Evolutionary conservation across 805 yeast species (phyloP).

Genomic region (Millerozyma miso): DNA sequence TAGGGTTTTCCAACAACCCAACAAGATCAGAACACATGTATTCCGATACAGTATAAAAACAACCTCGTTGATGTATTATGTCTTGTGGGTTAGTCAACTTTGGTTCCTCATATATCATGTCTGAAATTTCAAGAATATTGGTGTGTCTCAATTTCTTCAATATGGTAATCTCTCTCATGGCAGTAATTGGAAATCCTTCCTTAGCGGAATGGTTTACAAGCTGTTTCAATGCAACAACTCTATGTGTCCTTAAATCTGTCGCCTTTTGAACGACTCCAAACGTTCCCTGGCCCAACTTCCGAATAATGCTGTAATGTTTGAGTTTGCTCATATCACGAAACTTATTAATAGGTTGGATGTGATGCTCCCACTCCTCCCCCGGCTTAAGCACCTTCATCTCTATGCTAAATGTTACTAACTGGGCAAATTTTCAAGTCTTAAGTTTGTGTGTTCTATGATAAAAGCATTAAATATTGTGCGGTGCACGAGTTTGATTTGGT

Average conservation of each 20-base stretch:
- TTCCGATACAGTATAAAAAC: conserved; percentile 84
- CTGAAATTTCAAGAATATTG: conserved; percentile 73
- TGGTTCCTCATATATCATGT: conserved; percentile 56
- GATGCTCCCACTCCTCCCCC: neutral
- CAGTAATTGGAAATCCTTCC: conserved; percentile 90
- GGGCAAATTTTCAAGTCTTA: neutral
- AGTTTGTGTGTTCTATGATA: too few relatives aligned
- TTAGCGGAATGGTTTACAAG: conserved; percentile 72
- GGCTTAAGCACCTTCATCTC: conserved; percentile 3
- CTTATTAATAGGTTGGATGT: conserved; percentile 14
- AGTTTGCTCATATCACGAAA: conserved; percentile 31
- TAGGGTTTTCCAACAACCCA: conserved; percentile 81
- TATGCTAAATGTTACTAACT: conserved; percentile 1
- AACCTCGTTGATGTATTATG: conserved; percentile 33
- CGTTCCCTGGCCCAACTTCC: conserved; percentile 42
- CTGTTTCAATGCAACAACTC: conserved; percentile 82
- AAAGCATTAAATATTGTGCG: too few relatives aligned
- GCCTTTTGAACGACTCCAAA: conserved; percentile 83
- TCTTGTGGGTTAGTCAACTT: conserved; percentile 30
- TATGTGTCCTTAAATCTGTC: conserved; percentile 44
- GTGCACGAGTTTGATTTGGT: too few relatives aligned
- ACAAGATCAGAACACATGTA: conserved; percentile 91
- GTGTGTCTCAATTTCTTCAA: conserved; percentile 64
- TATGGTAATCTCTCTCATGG: conserved; percentile 85
- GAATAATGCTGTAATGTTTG: conserved; percentile 28